These are phyloP conservation scores for Claviceps pazoutovae DNA, from an alignment of 2,329 filamentous ascomycete species.

Conservation along the genomic window DNA sequence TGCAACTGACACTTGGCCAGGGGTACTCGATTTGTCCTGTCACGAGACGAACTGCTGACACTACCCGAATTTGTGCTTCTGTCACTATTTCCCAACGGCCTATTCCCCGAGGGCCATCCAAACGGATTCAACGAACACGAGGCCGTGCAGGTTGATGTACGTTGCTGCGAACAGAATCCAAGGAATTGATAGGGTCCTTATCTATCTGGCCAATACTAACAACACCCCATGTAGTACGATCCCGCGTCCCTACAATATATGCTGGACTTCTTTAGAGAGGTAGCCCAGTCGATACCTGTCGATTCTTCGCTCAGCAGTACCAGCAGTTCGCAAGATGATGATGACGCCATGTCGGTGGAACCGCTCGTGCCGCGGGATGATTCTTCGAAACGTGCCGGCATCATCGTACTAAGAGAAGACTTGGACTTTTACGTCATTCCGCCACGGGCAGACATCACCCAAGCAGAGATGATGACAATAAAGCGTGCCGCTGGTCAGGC, in stretches of 20 bases:
- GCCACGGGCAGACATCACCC: constrained; percentile 67
- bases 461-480: constrained; percentile 85
- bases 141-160: constrained; percentile 92
- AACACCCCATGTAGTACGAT: constrained; percentile 57
- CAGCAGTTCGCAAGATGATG: constrained; percentile 48
- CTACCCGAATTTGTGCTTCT: constrained; percentile 93
- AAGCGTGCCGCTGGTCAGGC: constrained; percentile 83
- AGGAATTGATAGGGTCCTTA: not conserved
- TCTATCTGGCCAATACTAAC: not conserved
- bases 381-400: constrained; percentile 84
- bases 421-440: constrained; percentile 97
- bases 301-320: constrained; percentile 54
- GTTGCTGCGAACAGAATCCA: constrained; percentile 22
- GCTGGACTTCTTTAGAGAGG: constrained; percentile 94
- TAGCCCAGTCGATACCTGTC: constrained; percentile 87
- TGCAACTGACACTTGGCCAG: constrained; percentile 33
- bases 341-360: constrained; percentile 53
- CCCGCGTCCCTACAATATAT: constrained; percentile 94
- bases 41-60: constrained; percentile 85
- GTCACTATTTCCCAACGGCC: constrained; percentile 96
- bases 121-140: constrained; percentile 85
- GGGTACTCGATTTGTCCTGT: constrained; percentile 85
- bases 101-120: constrained; percentile 93
- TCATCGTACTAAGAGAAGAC: constrained; percentile 92
- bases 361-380: constrained; percentile 54